Evolutionary conservation across 164 flowering plant species (phyloP).

Genomic region (Umbellularia californica): DNA sequence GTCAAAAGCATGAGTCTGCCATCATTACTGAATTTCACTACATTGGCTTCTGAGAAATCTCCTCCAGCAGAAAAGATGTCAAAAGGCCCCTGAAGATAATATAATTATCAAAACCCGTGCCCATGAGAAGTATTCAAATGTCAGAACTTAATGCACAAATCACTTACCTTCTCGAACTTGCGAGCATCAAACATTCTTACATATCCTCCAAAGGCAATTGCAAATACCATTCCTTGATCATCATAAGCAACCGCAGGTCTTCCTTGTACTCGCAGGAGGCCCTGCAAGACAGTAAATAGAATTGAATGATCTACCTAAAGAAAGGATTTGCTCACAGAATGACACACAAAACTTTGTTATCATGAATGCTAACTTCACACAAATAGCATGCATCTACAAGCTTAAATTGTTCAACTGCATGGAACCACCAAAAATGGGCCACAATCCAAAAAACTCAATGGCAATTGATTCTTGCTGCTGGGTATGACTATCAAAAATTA

Average conservation of each 20-base stretch:
- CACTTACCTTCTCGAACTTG: conserved; percentile 76
- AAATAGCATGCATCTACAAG: not conserved
- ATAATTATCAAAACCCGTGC: conserved; percentile 8
- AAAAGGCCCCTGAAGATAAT: conserved; percentile 75
- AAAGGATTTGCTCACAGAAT: not conserved
- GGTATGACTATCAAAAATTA: too few species aligned
- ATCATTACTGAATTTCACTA: conserved; percentile 90
- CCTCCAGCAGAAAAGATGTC: conserved; percentile 89
- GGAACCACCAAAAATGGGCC: not conserved
- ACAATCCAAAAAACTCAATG: not conserved
- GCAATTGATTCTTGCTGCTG: too few species aligned
- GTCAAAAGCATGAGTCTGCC: conserved; percentile 92
- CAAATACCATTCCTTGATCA: conserved; percentile 92
- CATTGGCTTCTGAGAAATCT: conserved; percentile 90
- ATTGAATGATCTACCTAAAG: conserved; percentile 6
- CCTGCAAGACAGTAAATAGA: conserved; percentile 33
- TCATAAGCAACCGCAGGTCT: conserved; percentile 96
- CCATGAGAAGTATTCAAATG: conserved; percentile 4
- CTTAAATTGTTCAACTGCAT: not conserved
- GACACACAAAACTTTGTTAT: not conserved
- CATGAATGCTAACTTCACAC: not conserved
- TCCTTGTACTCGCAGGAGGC: conserved; percentile 92
- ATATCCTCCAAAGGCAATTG: conserved; percentile 91
- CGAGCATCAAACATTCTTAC: conserved; percentile 96
- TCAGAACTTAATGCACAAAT: not conserved